A percentile compares a stretch with the other conserved stretches of the same genome.
phyloP scores from a whole-genome alignment of 2,329 filamentous ascomycete genomes.

The Coniella vitis region DNA sequence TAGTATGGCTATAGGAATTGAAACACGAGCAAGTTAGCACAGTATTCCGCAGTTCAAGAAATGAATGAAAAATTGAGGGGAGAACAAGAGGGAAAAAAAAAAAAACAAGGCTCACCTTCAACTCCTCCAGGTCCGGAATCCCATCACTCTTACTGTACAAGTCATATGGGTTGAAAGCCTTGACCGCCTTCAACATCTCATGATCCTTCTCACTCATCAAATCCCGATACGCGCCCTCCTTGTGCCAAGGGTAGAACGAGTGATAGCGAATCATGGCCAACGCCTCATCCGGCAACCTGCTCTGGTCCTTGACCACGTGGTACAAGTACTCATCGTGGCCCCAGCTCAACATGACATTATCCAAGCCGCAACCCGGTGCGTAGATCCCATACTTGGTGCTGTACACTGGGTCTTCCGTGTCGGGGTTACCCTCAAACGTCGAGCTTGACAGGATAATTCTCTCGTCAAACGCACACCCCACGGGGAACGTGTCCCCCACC shows the following conservation, averaged over 20 bases:
- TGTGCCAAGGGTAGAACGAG: slow-evolving; percentile 90
- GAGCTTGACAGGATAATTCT: slow-evolving; percentile 69
- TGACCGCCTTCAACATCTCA: slow-evolving; percentile 72
- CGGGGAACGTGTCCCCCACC: slow-evolving; percentile 78
- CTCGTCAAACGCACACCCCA: slow-evolving; percentile 68
- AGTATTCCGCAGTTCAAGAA: not conserved
- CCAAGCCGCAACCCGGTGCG: slow-evolving; percentile 67
- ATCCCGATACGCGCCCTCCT: slow-evolving; percentile 68
- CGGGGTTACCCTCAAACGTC: slow-evolving; percentile 72
- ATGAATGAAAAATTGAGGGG: too few species aligned
- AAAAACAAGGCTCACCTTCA: slow-evolving; percentile 51
- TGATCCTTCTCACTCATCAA: slow-evolving; percentile 80
- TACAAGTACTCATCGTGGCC: slow-evolving; percentile 87
- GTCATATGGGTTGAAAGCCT: slow-evolving; percentile 87
- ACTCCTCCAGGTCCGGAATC: slow-evolving; percentile 64
- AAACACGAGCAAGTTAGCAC: not conserved
- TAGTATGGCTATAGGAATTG: slow-evolving; percentile 55
- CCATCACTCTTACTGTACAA: slow-evolving; percentile 87
- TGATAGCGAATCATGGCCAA: slow-evolving; percentile 93
- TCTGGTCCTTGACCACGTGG: slow-evolving; percentile 78
- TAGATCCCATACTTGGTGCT: slow-evolving; percentile 75
- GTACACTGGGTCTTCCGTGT: slow-evolving; percentile 65
- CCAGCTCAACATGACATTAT: slow-evolving; percentile 87
- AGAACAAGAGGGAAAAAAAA: too few species aligned
- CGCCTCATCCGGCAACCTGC: slow-evolving; percentile 69